A percentile compares a stretch with the other conserved stretches of the same genome.
Conservation (phyloP, 768 basidiomycete species). For the Lactarius quietus region DNA sequence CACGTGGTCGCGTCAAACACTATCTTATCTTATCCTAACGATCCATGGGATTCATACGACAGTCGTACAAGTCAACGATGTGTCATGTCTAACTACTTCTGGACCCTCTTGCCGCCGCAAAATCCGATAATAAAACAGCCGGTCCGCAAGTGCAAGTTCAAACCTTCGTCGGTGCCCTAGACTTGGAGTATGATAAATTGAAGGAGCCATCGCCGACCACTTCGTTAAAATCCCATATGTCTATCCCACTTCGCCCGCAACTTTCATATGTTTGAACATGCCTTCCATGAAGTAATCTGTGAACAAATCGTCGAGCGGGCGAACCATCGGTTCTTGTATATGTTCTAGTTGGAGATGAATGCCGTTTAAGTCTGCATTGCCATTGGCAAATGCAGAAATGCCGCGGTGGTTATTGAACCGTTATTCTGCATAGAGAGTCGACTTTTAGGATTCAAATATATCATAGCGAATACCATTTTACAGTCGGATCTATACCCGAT, state of each 20-base stretch:
- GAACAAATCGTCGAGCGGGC: conserved; percentile 13
- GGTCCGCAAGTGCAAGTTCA: conserved; percentile 1
- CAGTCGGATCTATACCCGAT: conserved; percentile 7
- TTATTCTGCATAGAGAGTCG: not conserved
- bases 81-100: too few relatives aligned
- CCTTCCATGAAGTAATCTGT: conserved; percentile 13
- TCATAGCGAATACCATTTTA: not conserved
- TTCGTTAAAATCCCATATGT: not conserved
- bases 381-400: conserved; percentile 10
- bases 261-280: conserved; percentile 1
- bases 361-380: conserved; percentile 2
- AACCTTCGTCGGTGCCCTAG: conserved; percentile 10
- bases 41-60: too few relatives aligned
- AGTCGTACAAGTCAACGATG: too few relatives aligned
- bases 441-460: not conserved
- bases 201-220: not conserved
- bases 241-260: not conserved
- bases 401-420: too few relatives aligned
- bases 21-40: too few relatives aligned
- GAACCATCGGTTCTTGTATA: conserved; percentile 5
- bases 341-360: not conserved
- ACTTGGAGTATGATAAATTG: not conserved
- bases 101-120: too few relatives aligned
- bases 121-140: conserved; percentile 6
- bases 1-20: too few relatives aligned